Evolutionary conservation across 2,329 filamentous ascomycete species (phyloP), one percentile per base, ranked within the genome.

Genomic region (Colletotrichum sp.): DNA sequence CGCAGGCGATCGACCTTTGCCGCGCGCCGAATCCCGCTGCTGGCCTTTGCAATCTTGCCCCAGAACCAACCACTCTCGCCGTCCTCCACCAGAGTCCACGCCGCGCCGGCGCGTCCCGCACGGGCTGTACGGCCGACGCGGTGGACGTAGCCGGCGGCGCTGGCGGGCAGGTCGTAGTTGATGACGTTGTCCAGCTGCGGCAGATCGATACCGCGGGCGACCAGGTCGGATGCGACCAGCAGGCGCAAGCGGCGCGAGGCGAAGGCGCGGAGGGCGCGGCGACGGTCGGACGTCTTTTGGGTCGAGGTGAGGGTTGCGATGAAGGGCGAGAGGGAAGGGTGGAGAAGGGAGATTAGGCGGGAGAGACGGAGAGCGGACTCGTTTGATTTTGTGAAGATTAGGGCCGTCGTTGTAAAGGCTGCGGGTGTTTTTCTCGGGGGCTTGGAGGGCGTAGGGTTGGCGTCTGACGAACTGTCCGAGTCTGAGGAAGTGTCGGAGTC

Each of bases 331-430:
- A 94, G 86, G 0, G 87, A 83, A 1, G 93, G 92, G 22, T 91
- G 88, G 27, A 98, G 88, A 2, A 96, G 87, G 3, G 88, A 86
- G 13, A 98, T 88, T 0, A 98, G 91, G 25, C 95, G 94, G 2
- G 94, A 93, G n/a, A 98, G 90, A 74, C 97, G 94, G n/a, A 94
- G 90, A 2, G 96, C 95, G 22, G 93, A 92, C 83, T 98, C 96
- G 82, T 96, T 98, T 73, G 95, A 98, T 80, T 95, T 95, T 63
- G 96, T 96, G 83, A 98, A 98, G 78, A 98, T 92, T 44, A 98
- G 89, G 13, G 94, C 91, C 5, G 86, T 86, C 34, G 88, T 85
- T 22, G 83, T 79, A 77, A 85, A 82, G 77, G 79, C 25, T 71
- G 55, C 30, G 22, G 68, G 64, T 30, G 48, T 73, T 72, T 15